Conservation (phyloP, 2,329 filamentous ascomycete genomes). For the Didymella exigua region DNA sequence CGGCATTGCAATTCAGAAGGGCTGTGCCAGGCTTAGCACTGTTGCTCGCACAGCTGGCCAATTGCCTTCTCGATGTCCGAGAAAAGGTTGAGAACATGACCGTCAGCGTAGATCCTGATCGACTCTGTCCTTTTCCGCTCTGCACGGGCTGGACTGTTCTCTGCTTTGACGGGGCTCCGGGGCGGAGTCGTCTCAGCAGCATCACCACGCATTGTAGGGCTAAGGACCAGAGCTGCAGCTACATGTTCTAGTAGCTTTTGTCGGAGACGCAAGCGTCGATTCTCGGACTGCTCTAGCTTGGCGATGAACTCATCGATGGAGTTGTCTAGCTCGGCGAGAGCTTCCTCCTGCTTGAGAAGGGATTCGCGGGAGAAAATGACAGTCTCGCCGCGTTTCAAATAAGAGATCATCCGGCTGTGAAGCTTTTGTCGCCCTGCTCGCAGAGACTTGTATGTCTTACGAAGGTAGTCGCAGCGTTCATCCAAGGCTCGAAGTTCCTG, state of each 20-base stretch:
- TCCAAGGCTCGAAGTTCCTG: conserved; percentile 77
- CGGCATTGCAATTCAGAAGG: conserved; percentile 18
- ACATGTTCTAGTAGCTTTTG: conserved; percentile 84
- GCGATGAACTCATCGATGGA: conserved; percentile 81
- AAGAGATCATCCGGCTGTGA: conserved; percentile 77
- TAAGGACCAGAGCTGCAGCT: conserved; percentile 64
- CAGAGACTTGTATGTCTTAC: conserved; percentile 75
- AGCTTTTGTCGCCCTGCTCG: conserved; percentile 77
- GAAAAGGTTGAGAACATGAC: conserved; percentile 50
- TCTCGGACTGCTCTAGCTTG: conserved; percentile 82
- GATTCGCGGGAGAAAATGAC: conserved; percentile 75
- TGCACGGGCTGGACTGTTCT: conserved; percentile 38
- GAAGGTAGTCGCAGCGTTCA: conserved; percentile 77
- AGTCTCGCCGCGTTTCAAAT: conserved; percentile 72
- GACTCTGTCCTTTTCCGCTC: conserved; percentile 50
- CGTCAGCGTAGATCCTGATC: conserved; percentile 53
- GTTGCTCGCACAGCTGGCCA: conserved; percentile 51
- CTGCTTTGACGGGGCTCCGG: conserved; percentile 46
- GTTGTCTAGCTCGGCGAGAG: conserved; percentile 74
- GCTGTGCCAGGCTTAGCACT: conserved; percentile 33
- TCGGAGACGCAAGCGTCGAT: conserved; percentile 73
- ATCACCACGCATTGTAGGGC: conserved; percentile 35
- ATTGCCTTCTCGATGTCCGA: conserved; percentile 52
- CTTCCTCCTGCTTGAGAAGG: conserved; percentile 80
- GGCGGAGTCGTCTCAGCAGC: conserved; percentile 47